Percentiles rank a stretch among this genome's conserved stretches.
These are phyloP conservation scores for Acacia acuminata DNA, from an alignment of 306 rosid species.

Conservation along the genomic window DNA sequence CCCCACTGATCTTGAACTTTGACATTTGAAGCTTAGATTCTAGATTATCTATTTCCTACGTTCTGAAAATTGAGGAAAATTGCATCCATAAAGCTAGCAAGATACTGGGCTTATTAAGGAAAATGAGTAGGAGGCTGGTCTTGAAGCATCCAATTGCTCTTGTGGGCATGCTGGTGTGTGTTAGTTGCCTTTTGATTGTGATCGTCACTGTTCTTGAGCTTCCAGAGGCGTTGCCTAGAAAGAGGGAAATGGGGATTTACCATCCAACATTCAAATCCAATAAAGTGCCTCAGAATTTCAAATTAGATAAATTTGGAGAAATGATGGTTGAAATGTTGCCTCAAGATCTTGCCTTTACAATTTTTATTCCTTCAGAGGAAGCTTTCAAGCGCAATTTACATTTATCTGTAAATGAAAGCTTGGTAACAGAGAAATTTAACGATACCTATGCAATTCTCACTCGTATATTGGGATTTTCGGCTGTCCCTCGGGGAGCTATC, in stretches of 20 bases:
- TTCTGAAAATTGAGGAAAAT: conserved; percentile 1
- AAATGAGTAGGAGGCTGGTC: conserved; percentile 49
- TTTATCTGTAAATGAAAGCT: conserved; percentile 43
- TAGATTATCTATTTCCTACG: background rate
- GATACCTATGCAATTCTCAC: conserved; percentile 69
- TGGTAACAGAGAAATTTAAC: conserved; percentile 53
- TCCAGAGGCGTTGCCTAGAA: conserved; percentile 51
- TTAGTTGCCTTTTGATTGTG: conserved; percentile 50
- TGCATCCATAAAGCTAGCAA: background rate
- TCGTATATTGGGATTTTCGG: conserved; percentile 76
- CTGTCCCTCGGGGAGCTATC: conserved; percentile 55
- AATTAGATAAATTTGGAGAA: conserved; percentile 55
- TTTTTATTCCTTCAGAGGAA: conserved; percentile 78
- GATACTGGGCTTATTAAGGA: conserved; percentile 7
- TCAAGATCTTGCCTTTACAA: conserved; percentile 73
- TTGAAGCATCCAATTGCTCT: conserved; percentile 54
- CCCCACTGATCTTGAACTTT: background rate
- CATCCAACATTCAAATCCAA: conserved; percentile 39
- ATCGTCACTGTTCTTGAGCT: conserved; percentile 52
- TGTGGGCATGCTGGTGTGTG: conserved; percentile 45
- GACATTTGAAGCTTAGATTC: background rate
- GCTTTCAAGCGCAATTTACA: conserved; percentile 74
- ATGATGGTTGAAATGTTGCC: conserved; percentile 91
- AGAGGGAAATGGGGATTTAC: conserved; percentile 32
- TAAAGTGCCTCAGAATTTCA: conserved; percentile 31